phyloP scores from a whole-genome alignment of 352 stramenopile species.

The Albugo candida region DNA sequence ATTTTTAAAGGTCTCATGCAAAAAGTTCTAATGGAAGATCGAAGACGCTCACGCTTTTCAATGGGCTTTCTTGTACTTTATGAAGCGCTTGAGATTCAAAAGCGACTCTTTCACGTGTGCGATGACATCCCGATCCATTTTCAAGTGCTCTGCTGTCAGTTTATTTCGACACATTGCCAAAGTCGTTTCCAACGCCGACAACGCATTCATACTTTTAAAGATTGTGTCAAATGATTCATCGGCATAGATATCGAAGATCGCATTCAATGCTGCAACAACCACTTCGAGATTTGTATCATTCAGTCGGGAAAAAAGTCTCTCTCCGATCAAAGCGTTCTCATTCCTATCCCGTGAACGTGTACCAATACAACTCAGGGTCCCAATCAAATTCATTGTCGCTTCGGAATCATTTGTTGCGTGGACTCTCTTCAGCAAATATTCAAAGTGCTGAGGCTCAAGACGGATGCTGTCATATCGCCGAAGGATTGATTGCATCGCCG shows the following conservation, averaged over 20 bases:
- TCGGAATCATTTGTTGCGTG: slow-evolving; percentile 32
- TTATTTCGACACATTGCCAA: slow-evolving; percentile 42
- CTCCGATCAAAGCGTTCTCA: slow-evolving; percentile 59
- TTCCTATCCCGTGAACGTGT: slow-evolving; percentile 32
- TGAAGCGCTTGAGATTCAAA: slow-evolving; percentile 72
- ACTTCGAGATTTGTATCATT: slow-evolving; percentile 59
- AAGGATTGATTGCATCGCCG: slow-evolving; percentile 51
- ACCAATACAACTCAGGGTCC: slow-evolving; percentile 57
- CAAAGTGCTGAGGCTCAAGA: slow-evolving; percentile 5
- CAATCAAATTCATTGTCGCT: slow-evolving; percentile 52
- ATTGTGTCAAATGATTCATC: slow-evolving; percentile 51
- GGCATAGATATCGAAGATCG: slow-evolving; percentile 72
- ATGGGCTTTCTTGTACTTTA: slow-evolving; percentile 85
- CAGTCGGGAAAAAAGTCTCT: slow-evolving; percentile 31
- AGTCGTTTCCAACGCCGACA: slow-evolving; percentile 41
- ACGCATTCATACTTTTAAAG: slow-evolving; percentile 43
- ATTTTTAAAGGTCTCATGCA: too few relatives aligned
- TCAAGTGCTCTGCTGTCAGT: slow-evolving; percentile 52
- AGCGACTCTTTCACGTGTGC: slow-evolving; percentile 75
- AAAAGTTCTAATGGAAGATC: too few relatives aligned
- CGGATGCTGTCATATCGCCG: slow-evolving; percentile 34
- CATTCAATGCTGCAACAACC: slow-evolving; percentile 67
- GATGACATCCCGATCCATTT: slow-evolving; percentile 55
- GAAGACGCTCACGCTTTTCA: too few relatives aligned
- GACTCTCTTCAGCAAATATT: too few relatives aligned